Conservation (phyloP, 495 filamentous ascomycete species). For the Penicillium steckii region DNA sequence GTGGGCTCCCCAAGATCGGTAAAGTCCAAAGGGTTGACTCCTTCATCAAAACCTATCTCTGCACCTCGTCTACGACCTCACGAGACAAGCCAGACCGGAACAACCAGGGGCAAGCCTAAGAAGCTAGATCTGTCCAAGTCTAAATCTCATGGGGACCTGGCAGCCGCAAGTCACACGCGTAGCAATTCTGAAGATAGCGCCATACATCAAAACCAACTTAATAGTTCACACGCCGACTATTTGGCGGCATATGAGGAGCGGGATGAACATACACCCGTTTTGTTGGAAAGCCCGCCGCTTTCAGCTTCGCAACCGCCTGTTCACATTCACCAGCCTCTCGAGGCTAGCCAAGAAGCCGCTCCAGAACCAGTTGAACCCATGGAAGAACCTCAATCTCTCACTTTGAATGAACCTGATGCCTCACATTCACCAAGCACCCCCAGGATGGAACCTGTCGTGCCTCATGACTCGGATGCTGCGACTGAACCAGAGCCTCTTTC, state of each 20-base stretch:
- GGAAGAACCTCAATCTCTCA: slow-evolving; percentile 14
- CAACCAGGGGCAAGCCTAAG: slow-evolving; percentile 37
- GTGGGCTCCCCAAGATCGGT: slow-evolving; percentile 43
- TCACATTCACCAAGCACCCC: slow-evolving; percentile 4
- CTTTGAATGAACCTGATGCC: slow-evolving; percentile 9
- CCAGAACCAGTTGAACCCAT: slow-evolving; percentile 12
- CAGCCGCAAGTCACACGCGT: slow-evolving; percentile 18
- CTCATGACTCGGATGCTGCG: slow-evolving; percentile 4
- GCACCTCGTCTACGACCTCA: slow-evolving; percentile 34
- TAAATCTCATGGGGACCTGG: slow-evolving; percentile 25
- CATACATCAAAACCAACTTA: slow-evolving; percentile 9
- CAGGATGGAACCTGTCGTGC: slow-evolving; percentile 1
- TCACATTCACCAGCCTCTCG: background rate
- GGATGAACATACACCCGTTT: slow-evolving; percentile 35
- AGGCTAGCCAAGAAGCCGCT: background rate
- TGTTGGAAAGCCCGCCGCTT: slow-evolving; percentile 28
- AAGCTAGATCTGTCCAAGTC: slow-evolving; percentile 39
- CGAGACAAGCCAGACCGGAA: slow-evolving; percentile 22
- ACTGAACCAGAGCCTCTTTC: slow-evolving; percentile 7
- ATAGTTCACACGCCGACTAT: slow-evolving; percentile 34
- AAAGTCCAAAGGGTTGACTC: slow-evolving; percentile 29
- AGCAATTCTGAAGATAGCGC: slow-evolving; percentile 31
- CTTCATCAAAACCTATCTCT: slow-evolving; percentile 24
- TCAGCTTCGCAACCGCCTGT: slow-evolving; percentile 16
- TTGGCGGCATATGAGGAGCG: slow-evolving; percentile 62